A percentile compares a stretch with the other conserved stretches of the same genome.
phyloP scores from a whole-genome alignment of 441 rosid species.

The Kokia cookei region DNA sequence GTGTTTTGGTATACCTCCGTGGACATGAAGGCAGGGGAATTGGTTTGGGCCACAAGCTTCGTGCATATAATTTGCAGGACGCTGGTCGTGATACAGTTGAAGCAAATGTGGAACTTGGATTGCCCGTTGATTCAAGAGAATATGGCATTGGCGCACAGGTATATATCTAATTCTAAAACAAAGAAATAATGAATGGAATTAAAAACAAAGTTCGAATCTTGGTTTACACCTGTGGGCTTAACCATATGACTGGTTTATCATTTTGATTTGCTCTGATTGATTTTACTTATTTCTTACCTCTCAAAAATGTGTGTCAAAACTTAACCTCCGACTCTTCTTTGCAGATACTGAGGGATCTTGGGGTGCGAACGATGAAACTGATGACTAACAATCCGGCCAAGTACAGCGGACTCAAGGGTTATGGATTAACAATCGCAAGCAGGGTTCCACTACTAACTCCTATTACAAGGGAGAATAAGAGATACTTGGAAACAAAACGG shows the following conservation, averaged over 20 bases:
- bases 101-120: constrained; percentile 82
- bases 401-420: constrained; percentile 79
- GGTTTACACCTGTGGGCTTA: background rate
- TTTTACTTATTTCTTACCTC: background rate
- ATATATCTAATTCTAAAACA: background rate
- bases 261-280: background rate
- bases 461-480: constrained; percentile 53
- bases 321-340: background rate
- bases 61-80: constrained; percentile 91
- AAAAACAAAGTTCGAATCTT: background rate
- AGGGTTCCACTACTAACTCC: constrained; percentile 71
- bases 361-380: constrained; percentile 70
- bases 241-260: background rate
- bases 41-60: constrained; percentile 88
- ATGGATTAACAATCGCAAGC: constrained; percentile 68
- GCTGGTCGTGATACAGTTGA: constrained; percentile 81
- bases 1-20: constrained; percentile 76
- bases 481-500: constrained; percentile 61
- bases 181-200: background rate
- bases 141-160: constrained; percentile 97
- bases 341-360: constrained; percentile 71
- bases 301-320: background rate
- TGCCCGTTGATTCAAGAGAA: constrained; percentile 85
- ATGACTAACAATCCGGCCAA: constrained; percentile 90
- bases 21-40: constrained; percentile 97